Base-by-base conservation (phyloP, 192 early-diverging fungal genomes). In the Geranomyces michiganensis region DNA sequence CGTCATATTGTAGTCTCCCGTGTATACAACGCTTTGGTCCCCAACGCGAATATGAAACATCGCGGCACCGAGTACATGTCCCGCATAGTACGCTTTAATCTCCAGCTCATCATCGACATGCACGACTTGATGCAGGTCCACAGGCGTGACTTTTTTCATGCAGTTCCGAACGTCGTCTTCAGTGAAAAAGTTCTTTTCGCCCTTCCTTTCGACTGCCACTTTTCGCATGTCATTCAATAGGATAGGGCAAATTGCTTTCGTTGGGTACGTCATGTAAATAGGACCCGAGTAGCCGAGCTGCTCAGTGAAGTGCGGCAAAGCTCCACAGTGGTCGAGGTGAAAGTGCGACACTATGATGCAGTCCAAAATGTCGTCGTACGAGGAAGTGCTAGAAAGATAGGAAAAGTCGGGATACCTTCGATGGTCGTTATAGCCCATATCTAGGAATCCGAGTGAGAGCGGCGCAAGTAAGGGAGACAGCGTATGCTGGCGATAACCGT, bases 281-380 rank as follows among this genome's bases (percentile, higher is more conserved):
- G 95, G 95, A 8, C 97, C 97, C 60, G 92, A 87, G 77, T 96
- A 99, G 1, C 95, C 95, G 78, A 89, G 89, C 78, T 92, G 90
- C 78, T 99, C 96, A 14, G 94, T 98, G 71, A 99, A 96, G 75
- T 92, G 92, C 0, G 97, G 95, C 15, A 99, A 78, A 0, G 96
- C 94, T 7, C 97, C 97, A 76, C 97, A 98, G 81, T 99, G 97
- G 85, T 99, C 97, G 56, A 99, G 85, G 71, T 99, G 97, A 72
- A 99, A 99, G 75, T 99, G 97, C 41, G 90, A 91, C 26, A 99
- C 94, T 62, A 99, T 92, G 19, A 99, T 88, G 67, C 89, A 90
- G 83, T 99, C 97, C 47, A 99, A 78, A 56, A 89, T 84, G 22
- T 84, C 85, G 41, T 90, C 94, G 73, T 90, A 95, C 67, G 92